phyloP scores from a whole-genome alignment of 495 filamentous ascomycete species.

The Cudoniella acicularis region DNA sequence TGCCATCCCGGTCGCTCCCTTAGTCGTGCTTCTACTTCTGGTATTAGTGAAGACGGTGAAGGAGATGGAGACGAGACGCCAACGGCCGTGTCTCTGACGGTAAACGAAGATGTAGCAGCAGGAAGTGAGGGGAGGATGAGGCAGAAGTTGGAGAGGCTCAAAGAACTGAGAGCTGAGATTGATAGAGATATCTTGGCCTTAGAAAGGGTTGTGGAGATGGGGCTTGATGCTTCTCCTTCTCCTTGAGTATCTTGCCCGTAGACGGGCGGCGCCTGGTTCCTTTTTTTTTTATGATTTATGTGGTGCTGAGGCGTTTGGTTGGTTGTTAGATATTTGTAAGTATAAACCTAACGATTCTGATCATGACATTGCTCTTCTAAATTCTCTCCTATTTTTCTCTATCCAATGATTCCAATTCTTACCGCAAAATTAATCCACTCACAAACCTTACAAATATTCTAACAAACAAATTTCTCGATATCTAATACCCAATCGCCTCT shows the following conservation, averaged over 20 bases:
- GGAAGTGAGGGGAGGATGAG: not conserved
- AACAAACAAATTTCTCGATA: no score
- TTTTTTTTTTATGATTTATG: no score
- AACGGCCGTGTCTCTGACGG: not conserved
- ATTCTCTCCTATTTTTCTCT: not conserved
- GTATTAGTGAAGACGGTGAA: conserved; percentile 3
- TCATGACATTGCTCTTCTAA: not conserved
- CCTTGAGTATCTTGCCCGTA: no score
- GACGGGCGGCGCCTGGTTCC: no score
- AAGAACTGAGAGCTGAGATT: conserved; percentile 2
- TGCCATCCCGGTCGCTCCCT: conserved; percentile 10
- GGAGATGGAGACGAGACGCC: conserved; percentile 4
- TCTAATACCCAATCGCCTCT: no score
- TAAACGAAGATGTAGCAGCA: conserved; percentile 1
- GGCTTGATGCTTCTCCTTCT: no score
- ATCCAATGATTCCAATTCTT: no score
- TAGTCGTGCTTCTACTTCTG: not conserved
- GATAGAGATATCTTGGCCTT: conserved; percentile 14
- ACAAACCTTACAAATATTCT: no score
- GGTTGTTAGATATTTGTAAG: not conserved
- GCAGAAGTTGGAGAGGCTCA: conserved; percentile 9
- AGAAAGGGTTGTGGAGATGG: conserved; percentile 10
- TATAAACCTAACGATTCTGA: not conserved
- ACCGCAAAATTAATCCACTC: no score
- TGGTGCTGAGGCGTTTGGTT: no score